A percentile compares a stretch with the other conserved stretches of the same genome.
Conservation (phyloP, 345 rosid genomes). For the Angophora floribunda region DNA sequence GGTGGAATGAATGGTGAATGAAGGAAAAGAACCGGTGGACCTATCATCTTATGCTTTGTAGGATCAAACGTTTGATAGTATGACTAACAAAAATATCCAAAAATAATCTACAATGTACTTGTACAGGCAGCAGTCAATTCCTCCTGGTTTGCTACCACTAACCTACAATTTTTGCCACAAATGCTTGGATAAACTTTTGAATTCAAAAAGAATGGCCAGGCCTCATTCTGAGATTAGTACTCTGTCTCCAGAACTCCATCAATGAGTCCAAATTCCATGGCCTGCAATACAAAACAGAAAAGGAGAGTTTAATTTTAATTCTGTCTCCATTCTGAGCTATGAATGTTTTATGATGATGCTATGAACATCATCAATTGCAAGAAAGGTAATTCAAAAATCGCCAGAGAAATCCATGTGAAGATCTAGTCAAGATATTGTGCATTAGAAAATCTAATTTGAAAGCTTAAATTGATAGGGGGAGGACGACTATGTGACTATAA, state of each 20-base stretch:
- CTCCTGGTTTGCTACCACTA: background rate
- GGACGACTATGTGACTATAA: background rate
- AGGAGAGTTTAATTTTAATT: background rate
- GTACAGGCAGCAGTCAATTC: background rate
- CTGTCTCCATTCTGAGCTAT: background rate
- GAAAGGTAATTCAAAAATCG: background rate
- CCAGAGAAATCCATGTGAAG: background rate
- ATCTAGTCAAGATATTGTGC: background rate
- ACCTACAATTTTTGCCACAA: background rate
- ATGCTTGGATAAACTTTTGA: background rate
- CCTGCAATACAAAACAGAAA: conserved; percentile 30
- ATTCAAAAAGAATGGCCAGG: background rate
- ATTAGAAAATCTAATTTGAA: background rate
- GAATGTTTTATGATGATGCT: background rate
- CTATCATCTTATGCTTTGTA: background rate
- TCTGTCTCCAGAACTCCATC: conserved; percentile 82
- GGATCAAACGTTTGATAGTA: background rate
- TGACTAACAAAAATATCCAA: background rate
- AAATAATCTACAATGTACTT: background rate
- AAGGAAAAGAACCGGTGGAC: background rate
- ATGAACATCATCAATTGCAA: background rate
- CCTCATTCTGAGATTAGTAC: conserved; percentile 21
- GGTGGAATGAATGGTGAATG: background rate
- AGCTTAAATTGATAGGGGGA: background rate
- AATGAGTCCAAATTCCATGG: conserved; percentile 79